Base-by-base conservation (phyloP, 2,329 filamentous ascomycete species). In the Sclerotinia glacialis region DNA sequence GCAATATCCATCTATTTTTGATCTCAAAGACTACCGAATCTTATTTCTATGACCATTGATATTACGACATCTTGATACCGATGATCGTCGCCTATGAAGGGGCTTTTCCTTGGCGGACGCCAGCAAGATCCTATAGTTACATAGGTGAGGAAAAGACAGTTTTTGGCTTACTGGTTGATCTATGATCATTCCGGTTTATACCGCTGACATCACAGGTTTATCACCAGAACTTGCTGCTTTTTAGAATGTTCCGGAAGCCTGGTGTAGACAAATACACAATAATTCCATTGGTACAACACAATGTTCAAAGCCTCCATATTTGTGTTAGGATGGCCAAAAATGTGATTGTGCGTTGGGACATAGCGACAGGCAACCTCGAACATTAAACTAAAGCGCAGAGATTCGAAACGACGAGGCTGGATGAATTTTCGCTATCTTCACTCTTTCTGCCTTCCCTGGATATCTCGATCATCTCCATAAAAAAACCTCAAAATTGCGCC, bases 401-500 rank as follows among this genome's bases (percentile, higher is more conserved):
- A 40, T 16, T 40, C 14, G 12, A 16, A 40, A 40, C 37, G 37
- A 40, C 37, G 12, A 16, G n/a, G 28, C 26, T 37, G 28, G 12
- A 49, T 5, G 18, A n/a, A 56, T 16, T 23, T 8, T 14, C 37
- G 8, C 42, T 47, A 8, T 11, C 34, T 2, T 23, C 18, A 4
- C 21, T 8, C 1, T 23, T 0, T 18, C 7, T 6, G 2, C 18
- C 21, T 37, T 58, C 54, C 67, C 11, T 61, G n/a, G 31, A 70
- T 65, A 7, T 70, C 59, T n/a, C 47, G 62, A 14, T 69, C 67
- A 5, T 71, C 69, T 18, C 69, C 68, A 63, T 67, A 67, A 68
- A 85, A 85, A 62, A 98, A 97, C 52, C 83, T 85, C 74, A 97
- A 76, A 76, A 97, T 95, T 0, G 86, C 88, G 69, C 83, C 81